These are phyloP conservation scores for Calonectria multiphialidica DNA, from an alignment of 2,329 filamentous ascomycete species.

Conservation along the genomic window DNA sequence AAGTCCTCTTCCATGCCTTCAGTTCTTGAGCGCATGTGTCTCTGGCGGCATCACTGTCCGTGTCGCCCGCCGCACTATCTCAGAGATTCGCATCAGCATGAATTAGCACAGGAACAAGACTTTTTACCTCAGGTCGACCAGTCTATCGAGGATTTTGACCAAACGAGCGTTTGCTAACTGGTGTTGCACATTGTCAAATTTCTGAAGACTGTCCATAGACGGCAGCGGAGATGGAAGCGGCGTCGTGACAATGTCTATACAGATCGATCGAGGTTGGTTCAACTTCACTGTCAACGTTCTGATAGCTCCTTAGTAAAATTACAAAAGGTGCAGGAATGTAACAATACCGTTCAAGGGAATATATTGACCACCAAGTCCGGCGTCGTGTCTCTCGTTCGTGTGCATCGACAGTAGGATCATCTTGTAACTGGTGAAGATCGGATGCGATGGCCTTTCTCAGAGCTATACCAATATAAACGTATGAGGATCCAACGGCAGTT, in stretches of 20 bases:
- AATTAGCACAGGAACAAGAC: not conserved
- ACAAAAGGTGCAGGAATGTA: fast-evolving
- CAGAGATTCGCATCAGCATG: not conserved
- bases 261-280: constrained; percentile 40
- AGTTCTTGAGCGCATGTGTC: constrained; percentile 35
- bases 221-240: constrained; percentile 30
- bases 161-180: constrained; percentile 47
- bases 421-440: constrained; percentile 41
- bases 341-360: constrained; percentile 43
- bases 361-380: constrained; percentile 47
- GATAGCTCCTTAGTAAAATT: not conserved
- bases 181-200: constrained; percentile 48
- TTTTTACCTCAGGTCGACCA: constrained; percentile 40
- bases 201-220: constrained; percentile 37
- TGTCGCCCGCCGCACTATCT: constrained; percentile 1
- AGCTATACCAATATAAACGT: constrained; percentile 46
- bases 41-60: not conserved
- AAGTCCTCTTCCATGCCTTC: constrained; percentile 46
- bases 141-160: constrained; percentile 45
- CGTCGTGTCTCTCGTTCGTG: constrained; percentile 38
- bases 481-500: constrained; percentile 49
- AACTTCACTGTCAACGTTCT: constrained; percentile 41
- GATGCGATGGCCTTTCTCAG: constrained; percentile 44
- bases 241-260: constrained; percentile 36
- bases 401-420: constrained; percentile 36